Conservation (phyloP, 73 alveolate species). For the Paramecium pentaurelia region DNA sequence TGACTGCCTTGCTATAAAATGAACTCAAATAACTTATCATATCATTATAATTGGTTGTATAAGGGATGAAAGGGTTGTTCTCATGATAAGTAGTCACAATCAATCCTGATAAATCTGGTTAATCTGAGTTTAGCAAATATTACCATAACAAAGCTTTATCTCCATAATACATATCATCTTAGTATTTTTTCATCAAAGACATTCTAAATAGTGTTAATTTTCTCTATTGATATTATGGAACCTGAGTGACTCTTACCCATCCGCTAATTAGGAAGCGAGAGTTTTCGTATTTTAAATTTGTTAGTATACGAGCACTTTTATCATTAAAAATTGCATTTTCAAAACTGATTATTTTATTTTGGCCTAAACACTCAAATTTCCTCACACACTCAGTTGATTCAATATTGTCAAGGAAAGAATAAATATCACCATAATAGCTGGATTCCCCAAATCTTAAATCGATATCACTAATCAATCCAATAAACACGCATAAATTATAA, state of each 20-base stretch:
- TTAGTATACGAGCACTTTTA: neutral
- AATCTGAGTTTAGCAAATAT: neutral
- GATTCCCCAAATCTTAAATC: neutral
- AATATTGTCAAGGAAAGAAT: neutral
- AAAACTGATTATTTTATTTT: neutral
- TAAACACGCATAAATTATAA: neutral
- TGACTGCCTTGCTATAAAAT: neutral
- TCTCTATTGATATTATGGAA: neutral
- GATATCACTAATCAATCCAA: neutral
- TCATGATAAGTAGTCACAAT: neutral
- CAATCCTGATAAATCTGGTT: neutral
- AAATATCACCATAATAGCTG: neutral
- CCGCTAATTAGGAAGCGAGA: neutral
- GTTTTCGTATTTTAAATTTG: neutral
- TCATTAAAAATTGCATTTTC: neutral
- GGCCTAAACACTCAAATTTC: neutral
- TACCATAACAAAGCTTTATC: neutral
- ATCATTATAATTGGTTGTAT: neutral
- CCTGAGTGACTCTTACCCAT: neutral
- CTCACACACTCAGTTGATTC: neutral
- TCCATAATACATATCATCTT: neutral
- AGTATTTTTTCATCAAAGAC: neutral
- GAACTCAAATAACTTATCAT: neutral
- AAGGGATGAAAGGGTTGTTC: neutral
- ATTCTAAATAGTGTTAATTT: neutral